Base-by-base conservation (phyloP, 2,329 filamentous ascomycete genomes). In the Leptosphaerulina australis region DNA sequence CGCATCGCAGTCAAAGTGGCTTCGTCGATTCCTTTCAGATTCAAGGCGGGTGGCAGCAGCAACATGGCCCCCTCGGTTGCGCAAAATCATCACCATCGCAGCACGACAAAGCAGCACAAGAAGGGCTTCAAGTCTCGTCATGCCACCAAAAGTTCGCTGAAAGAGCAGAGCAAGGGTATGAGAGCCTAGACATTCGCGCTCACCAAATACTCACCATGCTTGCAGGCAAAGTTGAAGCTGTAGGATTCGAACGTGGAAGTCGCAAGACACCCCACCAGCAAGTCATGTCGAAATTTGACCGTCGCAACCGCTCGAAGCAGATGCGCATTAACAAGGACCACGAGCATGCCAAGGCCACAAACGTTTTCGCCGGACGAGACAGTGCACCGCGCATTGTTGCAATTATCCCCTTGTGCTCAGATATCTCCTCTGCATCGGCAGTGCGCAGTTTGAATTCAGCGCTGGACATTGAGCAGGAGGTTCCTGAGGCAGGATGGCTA, bases 281-380 rank as follows among this genome's bases (percentile, higher is more conserved):
- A 77, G 85, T 97, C 76, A 93, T 97, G 90, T 96, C 91, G 51
- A 99, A 97, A 76, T 83, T 99, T 72, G 91, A 96, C 75, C 88
- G 94, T 53, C 87, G 91, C 64, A 97, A 99, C 74, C 91, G 96
- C 78, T 90, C 91, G 63, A 93, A 93, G 74, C 94, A 99, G 79
- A 86, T 88, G 73, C 89, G 93, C 66, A 78, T 88, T 55, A 81
- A 86, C 62, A 97, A 97, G 75, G 86, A 91, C 68, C 86, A 86
- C 68, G 91, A 94, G 64, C 88, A 94, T 68, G 81, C 88, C 37
- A 88, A 88, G 61, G 88, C 91, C 43, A 86, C 83, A 0, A 90
- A 85, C 28, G 79, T 99, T 17, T 99, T 99, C 67, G 76, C 83
- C n/a, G 94, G 93, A 4, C 85, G 85, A 47, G 88, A 96, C 76